Evolutionary conservation across 768 basidiomycete genomes (phyloP).

Genomic region (Serendipita sp.): DNA sequence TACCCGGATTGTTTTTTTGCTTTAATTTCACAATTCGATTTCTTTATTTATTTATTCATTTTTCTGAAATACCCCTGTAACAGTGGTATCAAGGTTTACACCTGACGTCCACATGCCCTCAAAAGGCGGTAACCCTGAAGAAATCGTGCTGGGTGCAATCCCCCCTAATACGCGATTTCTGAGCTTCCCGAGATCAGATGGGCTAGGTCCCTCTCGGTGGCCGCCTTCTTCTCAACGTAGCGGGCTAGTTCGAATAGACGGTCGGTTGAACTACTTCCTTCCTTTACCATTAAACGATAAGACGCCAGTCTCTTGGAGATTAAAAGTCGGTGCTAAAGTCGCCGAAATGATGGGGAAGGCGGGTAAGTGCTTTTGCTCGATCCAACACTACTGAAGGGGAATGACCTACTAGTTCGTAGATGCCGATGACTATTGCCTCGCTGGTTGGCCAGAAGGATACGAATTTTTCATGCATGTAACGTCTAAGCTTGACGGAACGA

Average conservation of each 20-base stretch:
- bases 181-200: constrained; percentile 49
- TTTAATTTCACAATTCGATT: background rate
- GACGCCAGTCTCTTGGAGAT: constrained; percentile 43
- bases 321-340: constrained; percentile 24
- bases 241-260: constrained; percentile 25
- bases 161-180: constrained; percentile 26
- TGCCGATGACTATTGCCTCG: constrained; percentile 36
- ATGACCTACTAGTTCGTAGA: background rate
- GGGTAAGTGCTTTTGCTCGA: constrained; percentile 24
- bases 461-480: constrained; percentile 56
- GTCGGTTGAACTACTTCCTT: constrained; percentile 59
- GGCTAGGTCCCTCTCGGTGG: constrained; percentile 38
- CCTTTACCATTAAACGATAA: constrained; percentile 34
- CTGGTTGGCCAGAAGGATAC: constrained; percentile 51
- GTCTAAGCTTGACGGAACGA: constrained; percentile 31
- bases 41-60: background rate
- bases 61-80: too few species aligned
- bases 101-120: background rate
- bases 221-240: constrained; percentile 35
- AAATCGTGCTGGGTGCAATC: background rate
- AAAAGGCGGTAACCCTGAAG: background rate
- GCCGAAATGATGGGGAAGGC: constrained; percentile 32
- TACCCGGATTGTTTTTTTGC: background rate
- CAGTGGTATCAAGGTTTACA: background rate
- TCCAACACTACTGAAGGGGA: constrained; percentile 26